Conservation (phyloP, 768 basidiomycete species). For the Boletus eberwhitei region DNA sequence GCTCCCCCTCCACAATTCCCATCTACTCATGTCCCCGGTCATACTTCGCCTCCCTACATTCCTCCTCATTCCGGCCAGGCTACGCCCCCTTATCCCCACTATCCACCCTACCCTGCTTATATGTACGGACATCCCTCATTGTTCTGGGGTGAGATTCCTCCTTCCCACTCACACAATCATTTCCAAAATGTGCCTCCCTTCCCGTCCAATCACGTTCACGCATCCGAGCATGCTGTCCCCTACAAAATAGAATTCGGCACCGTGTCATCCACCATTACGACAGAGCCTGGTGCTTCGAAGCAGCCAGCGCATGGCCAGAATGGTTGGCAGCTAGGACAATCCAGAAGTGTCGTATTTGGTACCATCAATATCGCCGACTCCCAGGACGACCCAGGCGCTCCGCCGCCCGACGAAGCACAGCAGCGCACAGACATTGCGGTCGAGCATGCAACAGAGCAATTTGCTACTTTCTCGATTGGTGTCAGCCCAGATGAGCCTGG, state of each 20-base stretch:
- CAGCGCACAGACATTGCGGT: constrained; percentile 9
- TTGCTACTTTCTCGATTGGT: constrained; percentile 45
- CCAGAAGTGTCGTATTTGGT: constrained; percentile 48
- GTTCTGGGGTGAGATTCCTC: constrained; percentile 35
- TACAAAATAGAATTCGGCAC: constrained; percentile 19
- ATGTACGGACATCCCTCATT: constrained; percentile 36
- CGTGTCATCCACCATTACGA: constrained; percentile 10
- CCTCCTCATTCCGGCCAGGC: constrained; percentile 26
- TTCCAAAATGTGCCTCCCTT: constrained; percentile 17
- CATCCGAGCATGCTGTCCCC: constrained; percentile 11
- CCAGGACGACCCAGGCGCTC: background rate
- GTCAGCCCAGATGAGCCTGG: constrained; percentile 37
- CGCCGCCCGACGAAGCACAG: constrained; percentile 1
- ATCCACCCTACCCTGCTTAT: constrained; percentile 34
- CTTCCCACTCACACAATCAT: constrained; percentile 14
- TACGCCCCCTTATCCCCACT: constrained; percentile 35
- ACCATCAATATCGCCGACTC: constrained; percentile 39
- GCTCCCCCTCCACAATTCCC: constrained; percentile 16
- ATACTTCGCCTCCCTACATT: constrained; percentile 24
- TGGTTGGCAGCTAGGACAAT: background rate
- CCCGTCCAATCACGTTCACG: constrained; percentile 4
- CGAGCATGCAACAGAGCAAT: constrained; percentile 27
- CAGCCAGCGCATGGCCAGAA: constrained; percentile 6
- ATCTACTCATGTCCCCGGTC: constrained; percentile 19
- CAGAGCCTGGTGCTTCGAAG: constrained; percentile 8